Evolutionary conservation across 805 yeast species (phyloP), one percentile per base, ranked within the genome.

Genomic region (Candida sakaeoensis): DNA sequence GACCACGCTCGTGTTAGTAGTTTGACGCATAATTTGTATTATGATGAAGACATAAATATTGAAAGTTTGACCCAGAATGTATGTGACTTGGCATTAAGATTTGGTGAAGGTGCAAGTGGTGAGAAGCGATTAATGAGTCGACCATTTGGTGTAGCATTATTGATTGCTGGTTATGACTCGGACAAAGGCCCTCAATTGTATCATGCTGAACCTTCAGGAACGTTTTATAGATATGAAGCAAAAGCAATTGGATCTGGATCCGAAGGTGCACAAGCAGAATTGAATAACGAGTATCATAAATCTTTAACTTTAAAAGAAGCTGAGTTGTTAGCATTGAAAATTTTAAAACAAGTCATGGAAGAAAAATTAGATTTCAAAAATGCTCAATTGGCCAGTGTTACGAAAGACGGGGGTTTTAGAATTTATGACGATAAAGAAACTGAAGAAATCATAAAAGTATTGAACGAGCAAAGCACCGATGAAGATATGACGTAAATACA

Each of bases 201-300:
- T 61, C 97, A 93, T 61, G 96, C 98, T n/a, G 99, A 93, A 66
- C 99, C 99, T 28, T 86, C 96, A 10, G 99, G 99, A 43, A 93
- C 99, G 1, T 93, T 89, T 54, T 95, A 93, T 68, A 80, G 93
- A 65, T 93, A 93, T 60, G 96, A 93, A 56, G 99, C 99, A 21
- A 95, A 93, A 68, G 99, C 99, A 9, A 93, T 95, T 55, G 99
- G 99, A 10, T 86, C 96, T 1, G 99, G 99, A 15, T 85, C 95
- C 12, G 99, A 93, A 66, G 99, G 99, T 48, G 99, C 99, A 1
- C 99, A 95, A 66, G 84, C 96, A 2, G 99, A 93, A 63, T 74
- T 93, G 57, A 96, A 90, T 63, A 91, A 90, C 57, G 96, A 93
- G 67, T 93, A 93, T 68, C 98, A 91, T 66, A 83, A 83, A 50